Evolutionary conservation across 768 basidiomycete species (phyloP), one percentile per base, ranked within the genome.

Genomic region (Tulasnella sp.): DNA sequence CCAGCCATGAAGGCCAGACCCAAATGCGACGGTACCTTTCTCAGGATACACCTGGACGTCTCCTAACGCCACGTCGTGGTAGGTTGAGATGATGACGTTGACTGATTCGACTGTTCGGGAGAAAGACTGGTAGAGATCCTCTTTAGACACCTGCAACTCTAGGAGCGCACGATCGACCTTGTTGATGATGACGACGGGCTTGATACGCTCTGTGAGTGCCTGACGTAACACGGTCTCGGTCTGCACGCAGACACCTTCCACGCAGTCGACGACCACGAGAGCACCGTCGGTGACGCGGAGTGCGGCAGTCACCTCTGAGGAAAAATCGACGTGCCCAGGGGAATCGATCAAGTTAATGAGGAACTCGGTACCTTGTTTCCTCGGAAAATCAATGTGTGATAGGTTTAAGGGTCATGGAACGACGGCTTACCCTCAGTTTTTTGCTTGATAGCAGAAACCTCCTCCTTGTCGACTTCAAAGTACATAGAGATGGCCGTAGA

Each of bases 291-390:
- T 99, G 69, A 99, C 96, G 77, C 96, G 96, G 71, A 99, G 91
- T 65, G 96, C 96, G 63, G 96, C 96, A 2, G 96, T 99, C 68
- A 99, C 96, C 76, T 99, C 96, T 54, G 96, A 98, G 32, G 96
- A 99, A 80, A 99, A 99, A 74, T 99, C 96, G 74, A 99, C 96
- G 83, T 99, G 96, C 68, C 96, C 96, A 56, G 96, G 96, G 7
- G 94, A 97, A 73, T 99, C 96, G 78, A 99, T 98, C 77, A 99
- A 77, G 78, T 99, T 99, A 80, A 99, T 97, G 81, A 99, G 82
- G 82, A 99, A 99, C 73, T 97, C 91, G 71, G 83, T 79, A 65
- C 93, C 92, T 75, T 85, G 61, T 56, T 38, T 34, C n/a, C n/a
- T n/a, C 56, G 58, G 58, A 56, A 54, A 30, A 24, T 27, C 51